Percentiles rank a stretch among this genome's conserved stretches.
Evolutionary conservation across 768 basidiomycete species (phyloP).

Genomic region (Trametes cinnabarina): DNA sequence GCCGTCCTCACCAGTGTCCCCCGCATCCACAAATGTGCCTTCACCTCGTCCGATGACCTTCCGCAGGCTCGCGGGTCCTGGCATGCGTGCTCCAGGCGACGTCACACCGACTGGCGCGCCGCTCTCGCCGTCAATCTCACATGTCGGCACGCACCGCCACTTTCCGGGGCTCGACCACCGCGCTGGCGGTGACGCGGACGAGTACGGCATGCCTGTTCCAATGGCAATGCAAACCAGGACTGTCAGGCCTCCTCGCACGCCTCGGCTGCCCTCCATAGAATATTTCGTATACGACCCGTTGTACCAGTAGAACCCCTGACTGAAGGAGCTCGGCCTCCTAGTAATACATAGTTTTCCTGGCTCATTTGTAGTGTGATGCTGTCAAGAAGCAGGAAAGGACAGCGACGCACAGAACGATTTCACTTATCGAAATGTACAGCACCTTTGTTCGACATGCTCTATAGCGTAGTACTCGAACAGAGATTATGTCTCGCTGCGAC

Average conservation of each 20-base stretch:
- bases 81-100: not conserved
- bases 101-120: not conserved
- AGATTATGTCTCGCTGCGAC: slow-evolving; percentile 17
- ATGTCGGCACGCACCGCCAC: slow-evolving; percentile 4
- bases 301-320: not conserved
- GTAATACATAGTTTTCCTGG: not conserved
- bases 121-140: slow-evolving; percentile 2
- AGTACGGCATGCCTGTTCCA: not conserved
- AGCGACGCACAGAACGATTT: too few species aligned
- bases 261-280: slow-evolving; percentile 8
- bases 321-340: not conserved
- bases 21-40: not conserved
- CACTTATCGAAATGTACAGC: too few species aligned
- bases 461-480: not conserved
- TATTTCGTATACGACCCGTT: slow-evolving; percentile 6
- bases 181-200: not conserved
- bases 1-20: not conserved
- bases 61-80: not conserved
- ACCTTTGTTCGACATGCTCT: too few species aligned
- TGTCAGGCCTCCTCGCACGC: not conserved
- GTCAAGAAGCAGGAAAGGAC: too few species aligned
- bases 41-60: not conserved
- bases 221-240: not conserved
- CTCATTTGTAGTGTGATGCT: not conserved
- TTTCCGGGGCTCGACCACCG: slow-evolving; percentile 3